These are phyloP conservation scores for Aspergillus homomorphus DNA, from an alignment of 495 filamentous ascomycete genomes.

Conservation along the genomic window DNA sequence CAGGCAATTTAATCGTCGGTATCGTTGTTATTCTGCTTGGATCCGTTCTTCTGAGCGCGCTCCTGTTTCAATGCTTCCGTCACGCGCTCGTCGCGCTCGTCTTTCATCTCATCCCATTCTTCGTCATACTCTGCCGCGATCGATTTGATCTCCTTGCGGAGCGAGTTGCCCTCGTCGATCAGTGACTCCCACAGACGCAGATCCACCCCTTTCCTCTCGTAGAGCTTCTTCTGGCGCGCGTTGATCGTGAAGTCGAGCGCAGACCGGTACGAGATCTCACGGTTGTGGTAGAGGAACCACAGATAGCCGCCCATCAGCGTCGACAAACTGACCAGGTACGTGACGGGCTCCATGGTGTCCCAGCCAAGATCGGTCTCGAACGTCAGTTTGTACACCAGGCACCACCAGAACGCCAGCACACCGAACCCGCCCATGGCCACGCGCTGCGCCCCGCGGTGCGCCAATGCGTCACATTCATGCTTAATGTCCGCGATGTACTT, in stretches of 20 bases:
- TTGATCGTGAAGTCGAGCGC: constrained; percentile 84
- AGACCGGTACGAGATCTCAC: constrained; percentile 79
- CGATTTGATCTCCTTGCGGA: constrained; percentile 75
- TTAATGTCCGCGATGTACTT: constrained; percentile 68
- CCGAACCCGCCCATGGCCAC: constrained; percentile 78
- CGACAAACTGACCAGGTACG: constrained; percentile 78
- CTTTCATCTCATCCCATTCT: constrained; percentile 83
- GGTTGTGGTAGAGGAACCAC: constrained; percentile 92
- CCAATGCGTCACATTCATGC: constrained; percentile 73
- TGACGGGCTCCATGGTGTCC: constrained; percentile 91
- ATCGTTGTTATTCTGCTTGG: constrained; percentile 44
- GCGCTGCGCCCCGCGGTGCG: constrained; percentile 71
- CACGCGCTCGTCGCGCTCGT: constrained; percentile 73
- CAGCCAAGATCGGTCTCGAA: constrained; percentile 79
- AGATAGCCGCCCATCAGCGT: constrained; percentile 86
- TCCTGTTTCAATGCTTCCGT: constrained; percentile 67
- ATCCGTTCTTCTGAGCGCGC: constrained; percentile 47
- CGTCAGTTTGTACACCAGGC: constrained; percentile 69
- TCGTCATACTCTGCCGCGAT: constrained; percentile 88
- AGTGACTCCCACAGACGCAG: constrained; percentile 70
- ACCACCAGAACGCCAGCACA: constrained; percentile 74
- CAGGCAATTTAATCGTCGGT: constrained; percentile 27
- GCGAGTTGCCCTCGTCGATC: constrained; percentile 75
- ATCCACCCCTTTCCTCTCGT: constrained; percentile 72
- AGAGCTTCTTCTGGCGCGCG: constrained; percentile 71